Evolutionary conservation across 31 red algal species (phyloP), one percentile per base, ranked within the genome.

Genomic region (Odonthalia washingtoniensis): DNA sequence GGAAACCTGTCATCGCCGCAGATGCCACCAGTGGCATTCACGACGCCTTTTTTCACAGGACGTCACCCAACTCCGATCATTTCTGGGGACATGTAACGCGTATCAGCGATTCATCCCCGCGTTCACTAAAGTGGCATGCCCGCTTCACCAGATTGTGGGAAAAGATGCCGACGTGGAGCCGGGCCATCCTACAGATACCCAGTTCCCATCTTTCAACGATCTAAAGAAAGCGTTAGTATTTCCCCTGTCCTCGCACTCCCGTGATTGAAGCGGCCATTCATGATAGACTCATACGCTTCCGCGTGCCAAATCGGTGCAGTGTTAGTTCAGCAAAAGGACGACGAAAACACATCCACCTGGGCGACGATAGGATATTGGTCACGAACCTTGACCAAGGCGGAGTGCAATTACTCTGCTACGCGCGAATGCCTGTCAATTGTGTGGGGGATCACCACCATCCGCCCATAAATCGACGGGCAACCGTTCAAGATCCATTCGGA

Each of bases 71-170:
- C 27, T 63, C 2, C 4, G 57, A 5, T 49, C 46, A 38, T 79
- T 88, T 64, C 26, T 88, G 27, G 74, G 74, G 3, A 38, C 44
- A 40, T 88, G 46, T n/a, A 88, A 88, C 74, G 72, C 78, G 1
- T 88, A 67, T 73, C 2, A 70, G n/a, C 57, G 85, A 42, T 88
- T 88, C 34, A 33, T 88, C 35, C 6, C 17, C 57, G 65, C 9
- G 37, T 72, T 33, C 42, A 44, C 3, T 61, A 77, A 44, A 46
- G 46, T 42, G 44, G 5, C 9, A 41, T 57, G 5, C 85, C 49
- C n/a, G 14, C 14, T 37, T 70, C 16, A 70, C 16, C 6, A 37
- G 34, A 34, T 70, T 12, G 31, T 34, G n/a, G n/a, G n/a, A n/a
- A n/a, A n/a, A n/a, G n/a, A n/a, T n/a, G n/a, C n/a, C n/a, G n/a